Evolutionary conservation across 78 protist genomes (phyloP).

Genomic region (Protostelium mycophagum): DNA sequence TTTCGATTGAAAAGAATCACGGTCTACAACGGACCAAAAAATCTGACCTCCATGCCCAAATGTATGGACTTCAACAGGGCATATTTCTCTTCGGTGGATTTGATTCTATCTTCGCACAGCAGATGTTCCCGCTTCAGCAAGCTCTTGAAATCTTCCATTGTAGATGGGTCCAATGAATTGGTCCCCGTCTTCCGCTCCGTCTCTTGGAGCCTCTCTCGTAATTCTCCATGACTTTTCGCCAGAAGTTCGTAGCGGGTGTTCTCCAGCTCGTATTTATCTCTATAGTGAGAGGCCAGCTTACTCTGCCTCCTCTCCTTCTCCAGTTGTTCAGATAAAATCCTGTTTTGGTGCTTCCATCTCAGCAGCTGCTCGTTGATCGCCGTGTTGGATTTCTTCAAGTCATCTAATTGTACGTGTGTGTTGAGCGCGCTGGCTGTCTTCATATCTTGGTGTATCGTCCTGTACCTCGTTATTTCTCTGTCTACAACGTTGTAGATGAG

Average conservation of each 20-base stretch:
- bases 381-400: not conserved
- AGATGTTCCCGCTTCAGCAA: not conserved
- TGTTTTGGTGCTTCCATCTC: not conserved
- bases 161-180: not conserved
- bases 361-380: not conserved
- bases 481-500: not conserved
- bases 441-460: not conserved
- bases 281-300: not conserved
- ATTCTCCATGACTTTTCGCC: not conserved
- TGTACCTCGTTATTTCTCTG: not conserved
- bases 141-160: no score
- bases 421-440: not conserved
- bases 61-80: not conserved
- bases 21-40: no score
- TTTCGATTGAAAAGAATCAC: no score
- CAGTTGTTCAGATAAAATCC: not conserved
- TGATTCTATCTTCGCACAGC: not conserved
- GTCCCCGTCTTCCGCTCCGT: not conserved
- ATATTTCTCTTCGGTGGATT: not conserved
- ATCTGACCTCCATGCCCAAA: not conserved
- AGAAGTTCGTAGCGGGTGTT: not conserved
- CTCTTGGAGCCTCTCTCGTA: not conserved
- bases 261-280: no score
- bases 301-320: not conserved
- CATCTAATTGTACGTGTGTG: not conserved